Evolutionary conservation across 2,329 filamentous ascomycete species (phyloP).

Genomic region (Phaeosphaeria sp.): DNA sequence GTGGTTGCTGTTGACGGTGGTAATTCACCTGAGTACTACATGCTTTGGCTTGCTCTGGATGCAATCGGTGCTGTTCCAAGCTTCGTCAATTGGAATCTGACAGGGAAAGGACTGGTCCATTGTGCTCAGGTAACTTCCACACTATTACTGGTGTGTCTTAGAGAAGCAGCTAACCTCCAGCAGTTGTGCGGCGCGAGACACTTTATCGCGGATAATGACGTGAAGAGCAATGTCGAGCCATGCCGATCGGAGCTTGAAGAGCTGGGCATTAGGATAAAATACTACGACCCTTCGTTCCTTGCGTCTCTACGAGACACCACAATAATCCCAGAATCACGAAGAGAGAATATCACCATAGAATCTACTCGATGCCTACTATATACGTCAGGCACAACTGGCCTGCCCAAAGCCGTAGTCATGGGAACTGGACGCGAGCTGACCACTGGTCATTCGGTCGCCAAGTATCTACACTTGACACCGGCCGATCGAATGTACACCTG

Average conservation of each 20-base stretch:
- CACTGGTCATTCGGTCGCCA: conserved; percentile 25
- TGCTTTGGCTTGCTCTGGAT: conserved; percentile 49
- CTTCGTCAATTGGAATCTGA: conserved; percentile 49
- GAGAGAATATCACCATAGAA: conserved; percentile 29
- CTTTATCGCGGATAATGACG: conserved; percentile 54
- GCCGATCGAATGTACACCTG: conserved; percentile 43
- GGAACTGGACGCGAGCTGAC: conserved; percentile 38
- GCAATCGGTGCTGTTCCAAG: conserved; percentile 41
- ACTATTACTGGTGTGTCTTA: neutral
- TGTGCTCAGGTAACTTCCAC: conserved; percentile 45
- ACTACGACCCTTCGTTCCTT: conserved; percentile 38
- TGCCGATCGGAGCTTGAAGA: conserved; percentile 30
- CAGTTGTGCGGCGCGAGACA: conserved; percentile 58
- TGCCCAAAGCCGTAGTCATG: conserved; percentile 43
- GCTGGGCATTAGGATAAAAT: conserved; percentile 32
- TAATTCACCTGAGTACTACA: conserved; percentile 45
- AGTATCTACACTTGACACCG: conserved; percentile 38
- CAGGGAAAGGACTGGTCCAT: conserved; percentile 43
- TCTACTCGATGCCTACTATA: conserved; percentile 42
- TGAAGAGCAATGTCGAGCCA: conserved; percentile 55
- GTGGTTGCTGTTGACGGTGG: conserved; percentile 46
- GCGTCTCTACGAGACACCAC: conserved; percentile 27
- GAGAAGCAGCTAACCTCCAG: conserved; percentile 52
- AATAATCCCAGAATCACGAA: conserved; percentile 32
- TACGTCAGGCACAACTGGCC: conserved; percentile 46